Evolutionary conservation across 2,329 filamentous ascomycete species (phyloP).

Genomic region (Chrysoporthe puriensis): DNA sequence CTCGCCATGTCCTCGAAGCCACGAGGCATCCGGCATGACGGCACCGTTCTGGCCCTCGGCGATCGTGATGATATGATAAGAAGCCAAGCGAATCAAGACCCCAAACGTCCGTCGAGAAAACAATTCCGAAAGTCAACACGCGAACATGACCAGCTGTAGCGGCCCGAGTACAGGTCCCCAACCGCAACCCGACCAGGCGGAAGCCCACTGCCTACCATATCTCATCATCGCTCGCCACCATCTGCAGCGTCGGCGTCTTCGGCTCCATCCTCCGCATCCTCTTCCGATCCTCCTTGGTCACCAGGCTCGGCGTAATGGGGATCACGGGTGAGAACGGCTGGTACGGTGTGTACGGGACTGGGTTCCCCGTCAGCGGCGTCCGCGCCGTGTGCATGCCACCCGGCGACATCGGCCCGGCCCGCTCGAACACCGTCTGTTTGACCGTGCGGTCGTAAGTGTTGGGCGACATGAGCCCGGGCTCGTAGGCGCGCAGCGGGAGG

Average conservation of each 20-base stretch:
- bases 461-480: slow-evolving; percentile 58
- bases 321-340: slow-evolving; percentile 78
- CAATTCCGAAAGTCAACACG: slow-evolving; percentile 3
- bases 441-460: slow-evolving; percentile 47
- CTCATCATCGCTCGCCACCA: slow-evolving; percentile 66
- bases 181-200: neutral
- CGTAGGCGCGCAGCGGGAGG: slow-evolving; percentile 65
- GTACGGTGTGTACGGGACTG: slow-evolving; percentile 76
- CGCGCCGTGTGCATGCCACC: slow-evolving; percentile 49
- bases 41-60: neutral
- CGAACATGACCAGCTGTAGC: neutral
- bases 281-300: slow-evolving; percentile 72
- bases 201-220: slow-evolving; percentile 55
- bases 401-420: slow-evolving; percentile 58
- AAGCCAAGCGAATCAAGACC: neutral
- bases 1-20: neutral
- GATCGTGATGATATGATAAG: neutral
- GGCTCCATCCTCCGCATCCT: slow-evolving; percentile 66
- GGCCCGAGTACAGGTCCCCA: neutral
- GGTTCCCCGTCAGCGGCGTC: slow-evolving; percentile 64
- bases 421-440: slow-evolving; percentile 68
- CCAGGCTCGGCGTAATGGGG: slow-evolving; percentile 75
- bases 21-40: neutral
- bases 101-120: neutral
- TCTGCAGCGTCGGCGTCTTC: slow-evolving; percentile 64